Conservation (phyloP, 169 alveolate genomes). For the Plasmodium berghei region DNA sequence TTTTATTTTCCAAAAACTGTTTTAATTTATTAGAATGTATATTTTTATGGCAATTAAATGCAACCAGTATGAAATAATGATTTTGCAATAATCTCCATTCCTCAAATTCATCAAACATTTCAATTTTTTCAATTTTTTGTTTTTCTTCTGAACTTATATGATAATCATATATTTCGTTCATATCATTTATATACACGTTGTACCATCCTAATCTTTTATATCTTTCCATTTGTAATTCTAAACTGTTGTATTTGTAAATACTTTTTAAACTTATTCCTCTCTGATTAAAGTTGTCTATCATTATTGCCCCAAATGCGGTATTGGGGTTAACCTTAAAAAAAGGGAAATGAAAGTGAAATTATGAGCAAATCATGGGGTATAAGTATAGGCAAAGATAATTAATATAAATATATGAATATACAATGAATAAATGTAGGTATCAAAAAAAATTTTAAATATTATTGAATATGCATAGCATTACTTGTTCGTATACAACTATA, state of each 20-base stretch:
- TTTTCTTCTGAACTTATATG: constrained; percentile 69
- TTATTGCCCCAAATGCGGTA: constrained; percentile 74
- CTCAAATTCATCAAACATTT: constrained; percentile 83
- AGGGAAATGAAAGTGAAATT: not conserved
- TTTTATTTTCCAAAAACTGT: constrained; percentile 30
- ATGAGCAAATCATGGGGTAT: not conserved
- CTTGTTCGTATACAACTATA: constrained; percentile 77
- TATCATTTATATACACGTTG: constrained; percentile 75
- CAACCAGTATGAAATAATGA: constrained; percentile 74
- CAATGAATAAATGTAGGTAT: not conserved
- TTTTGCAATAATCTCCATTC: constrained; percentile 84
- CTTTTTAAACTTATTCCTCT: constrained; percentile 67
- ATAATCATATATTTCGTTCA: constrained; percentile 78
- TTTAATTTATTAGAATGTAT: constrained; percentile 18
- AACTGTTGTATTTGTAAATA: constrained; percentile 55
- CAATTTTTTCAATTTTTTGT: constrained; percentile 78
- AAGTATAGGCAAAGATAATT: not conserved
- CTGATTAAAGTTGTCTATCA: constrained; percentile 63
- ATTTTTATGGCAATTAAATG: constrained; percentile 36
- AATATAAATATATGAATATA: not conserved
- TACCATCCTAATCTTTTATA: constrained; percentile 77
- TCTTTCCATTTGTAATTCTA: constrained; percentile 35
- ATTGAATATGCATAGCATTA: not conserved
- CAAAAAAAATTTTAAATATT: too few species aligned
- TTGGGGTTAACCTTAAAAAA: constrained; percentile 59